Base-by-base conservation (phyloP, 306 rosid species). In the Sophora flavescens region DNA sequence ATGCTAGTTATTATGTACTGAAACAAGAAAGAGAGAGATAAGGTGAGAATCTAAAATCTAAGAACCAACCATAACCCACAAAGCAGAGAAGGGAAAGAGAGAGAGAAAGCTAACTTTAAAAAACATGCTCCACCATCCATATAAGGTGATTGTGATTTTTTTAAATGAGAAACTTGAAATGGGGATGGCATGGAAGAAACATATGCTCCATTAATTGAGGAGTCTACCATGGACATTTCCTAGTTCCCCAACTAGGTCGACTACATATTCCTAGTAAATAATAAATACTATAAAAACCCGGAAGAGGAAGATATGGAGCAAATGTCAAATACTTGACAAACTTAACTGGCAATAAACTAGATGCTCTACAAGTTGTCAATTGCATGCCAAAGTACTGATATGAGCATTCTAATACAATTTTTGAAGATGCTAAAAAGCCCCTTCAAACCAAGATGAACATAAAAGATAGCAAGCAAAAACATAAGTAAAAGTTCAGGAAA, bases 161-260 rank as follows among this genome's bases (percentile, higher is more conserved):
- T 92, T n/a, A 88, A 88, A 82, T 90, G 93, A 82, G 93, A 88
- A 80, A 88, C 80, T 74, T 92, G 92, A 72, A 90, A 83, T 8
- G 93, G 93, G 52, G 99, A 95, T 74, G 97, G 96, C 84, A 86
- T 72, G 0, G 97, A 83, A 82, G 93, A 87, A 80, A 84, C 81
- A 70, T 84, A 87, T 75, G 92, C 97, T 87, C 98, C 99, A 61
- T 95, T 95, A 63, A 95, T 89, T 47, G 92, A 88, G 70, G 99
- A 95, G 78, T 95, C 99, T 76, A 97, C 89, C 89, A 38, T 87
- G 97, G 63, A 95, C 83, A 84, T 87, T 92, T 84, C 99, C 99
- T 16, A 97, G 99, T 83, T 95, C 87, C 82, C 99, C 97, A 75
- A 95, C 97, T 77, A 95, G 90, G 85, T 95, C 99, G 68, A 95